These are phyloP conservation scores for Tieghemiomyces parasiticus DNA, from an alignment of 192 early-diverging fungal species.

Conservation along the genomic window DNA sequence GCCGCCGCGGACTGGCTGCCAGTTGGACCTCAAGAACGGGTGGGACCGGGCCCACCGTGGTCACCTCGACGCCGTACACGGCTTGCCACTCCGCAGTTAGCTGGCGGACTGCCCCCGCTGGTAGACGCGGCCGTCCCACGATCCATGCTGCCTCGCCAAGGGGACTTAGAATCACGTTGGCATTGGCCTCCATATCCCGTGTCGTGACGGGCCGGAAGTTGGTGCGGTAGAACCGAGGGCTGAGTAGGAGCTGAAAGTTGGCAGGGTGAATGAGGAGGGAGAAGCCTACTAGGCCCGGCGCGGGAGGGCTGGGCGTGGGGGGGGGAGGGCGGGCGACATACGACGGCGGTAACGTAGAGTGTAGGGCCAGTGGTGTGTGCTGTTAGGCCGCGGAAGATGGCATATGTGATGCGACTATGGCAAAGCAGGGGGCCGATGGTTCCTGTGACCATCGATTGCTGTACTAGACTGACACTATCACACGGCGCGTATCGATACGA, in stretches of 20 bases:
- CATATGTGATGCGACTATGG: too few species aligned
- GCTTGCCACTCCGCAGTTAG: not conserved
- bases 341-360: not conserved
- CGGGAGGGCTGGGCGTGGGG: not conserved
- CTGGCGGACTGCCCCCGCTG: not conserved
- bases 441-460: too few species aligned
- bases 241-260: conserved; percentile 5
- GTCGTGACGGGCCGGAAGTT: not conserved
- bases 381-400: too few species aligned
- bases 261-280: not conserved
- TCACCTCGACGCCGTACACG: not conserved
- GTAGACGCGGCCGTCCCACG: not conserved
- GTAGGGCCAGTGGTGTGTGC: too few species aligned
- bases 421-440: too few species aligned
- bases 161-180: not conserved
- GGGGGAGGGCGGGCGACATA: not conserved
- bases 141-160: conserved; percentile 4
- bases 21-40: not conserved
- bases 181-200: not conserved
- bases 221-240: not conserved
- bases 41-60: too few species aligned
- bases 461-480: too few species aligned
- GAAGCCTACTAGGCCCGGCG: not conserved
- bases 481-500: too few species aligned
- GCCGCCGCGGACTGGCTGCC: not conserved